These are phyloP conservation scores for Oenanthe javanica DNA, from an alignment of 140 eudicot genomes.

Conservation along the genomic window DNA sequence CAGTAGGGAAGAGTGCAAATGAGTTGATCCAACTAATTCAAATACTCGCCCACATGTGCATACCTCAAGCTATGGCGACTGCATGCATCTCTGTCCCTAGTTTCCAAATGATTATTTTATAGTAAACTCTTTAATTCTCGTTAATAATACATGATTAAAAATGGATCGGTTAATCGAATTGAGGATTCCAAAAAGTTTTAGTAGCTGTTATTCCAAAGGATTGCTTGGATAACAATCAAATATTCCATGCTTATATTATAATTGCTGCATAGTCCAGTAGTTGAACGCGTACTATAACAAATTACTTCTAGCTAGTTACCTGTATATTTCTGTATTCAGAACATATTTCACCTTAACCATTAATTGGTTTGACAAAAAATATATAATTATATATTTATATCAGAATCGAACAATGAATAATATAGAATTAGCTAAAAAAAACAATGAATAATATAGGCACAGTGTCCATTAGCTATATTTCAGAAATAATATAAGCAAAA, in stretches of 20 bases:
- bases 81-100: neutral
- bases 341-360: neutral
- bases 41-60: neutral
- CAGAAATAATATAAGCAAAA: neutral
- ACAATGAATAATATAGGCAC: too few species aligned
- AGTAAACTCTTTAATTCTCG: neutral
- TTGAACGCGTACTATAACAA: neutral
- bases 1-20: neutral
- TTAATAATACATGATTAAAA: neutral
- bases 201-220: slow-evolving; percentile 1
- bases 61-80: neutral
- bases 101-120: neutral
- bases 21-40: neutral
- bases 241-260: neutral
- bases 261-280: neutral
- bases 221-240: slow-evolving; percentile 9
- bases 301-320: neutral
- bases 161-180: neutral
- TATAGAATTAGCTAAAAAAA: too few species aligned
- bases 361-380: too few species aligned
- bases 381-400: too few species aligned
- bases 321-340: neutral
- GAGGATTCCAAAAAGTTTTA: neutral
- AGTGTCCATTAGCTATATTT: too few species aligned
- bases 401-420: too few species aligned